Evolutionary conservation across 2,329 filamentous ascomycete genomes (phyloP).

Genomic region (Helotiales sp.): DNA sequence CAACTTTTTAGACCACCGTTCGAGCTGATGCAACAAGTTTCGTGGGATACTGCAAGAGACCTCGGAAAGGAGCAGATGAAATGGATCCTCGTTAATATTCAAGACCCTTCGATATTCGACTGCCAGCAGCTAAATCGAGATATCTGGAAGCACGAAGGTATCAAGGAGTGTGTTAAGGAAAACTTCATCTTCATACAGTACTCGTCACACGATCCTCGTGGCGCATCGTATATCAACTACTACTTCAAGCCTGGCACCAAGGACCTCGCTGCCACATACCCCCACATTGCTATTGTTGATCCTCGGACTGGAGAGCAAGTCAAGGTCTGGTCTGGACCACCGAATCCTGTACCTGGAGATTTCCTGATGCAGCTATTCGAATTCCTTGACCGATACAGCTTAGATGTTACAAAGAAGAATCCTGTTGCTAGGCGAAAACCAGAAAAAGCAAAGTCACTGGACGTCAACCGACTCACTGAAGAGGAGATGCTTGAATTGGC

Average conservation of each 20-base stretch:
- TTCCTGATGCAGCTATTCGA: conserved; percentile 92
- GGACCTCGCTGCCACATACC: conserved; percentile 86
- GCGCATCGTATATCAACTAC: conserved; percentile 81
- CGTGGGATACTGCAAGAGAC: conserved; percentile 83
- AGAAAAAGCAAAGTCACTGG: conserved; percentile 66
- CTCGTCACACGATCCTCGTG: conserved; percentile 78
- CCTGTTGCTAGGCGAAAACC: conserved; percentile 80
- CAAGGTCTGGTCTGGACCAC: conserved; percentile 88
- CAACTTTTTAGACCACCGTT: conserved; percentile 92
- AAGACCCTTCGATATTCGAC: conserved; percentile 90
- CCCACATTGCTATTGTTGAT: conserved; percentile 94
- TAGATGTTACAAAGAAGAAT: conserved; percentile 86
- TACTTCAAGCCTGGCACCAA: conserved; percentile 78
- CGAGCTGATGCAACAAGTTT: conserved; percentile 76
- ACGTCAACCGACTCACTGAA: conserved; percentile 88
- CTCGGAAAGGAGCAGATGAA: conserved; percentile 86
- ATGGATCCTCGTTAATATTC: conserved; percentile 94
- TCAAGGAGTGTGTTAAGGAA: conserved; percentile 79
- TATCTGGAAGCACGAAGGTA: conserved; percentile 85
- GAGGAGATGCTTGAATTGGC: conserved; percentile 97
- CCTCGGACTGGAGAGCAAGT: conserved; percentile 95
- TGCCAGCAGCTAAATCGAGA: conserved; percentile 94
- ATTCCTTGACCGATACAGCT: conserved; percentile 94
- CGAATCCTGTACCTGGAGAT: conserved; percentile 72
- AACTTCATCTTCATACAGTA: conserved; percentile 97